Base-by-base conservation (phyloP, 1,284 basidiomycete genomes). In the Mrakiaceae sp. region DNA sequence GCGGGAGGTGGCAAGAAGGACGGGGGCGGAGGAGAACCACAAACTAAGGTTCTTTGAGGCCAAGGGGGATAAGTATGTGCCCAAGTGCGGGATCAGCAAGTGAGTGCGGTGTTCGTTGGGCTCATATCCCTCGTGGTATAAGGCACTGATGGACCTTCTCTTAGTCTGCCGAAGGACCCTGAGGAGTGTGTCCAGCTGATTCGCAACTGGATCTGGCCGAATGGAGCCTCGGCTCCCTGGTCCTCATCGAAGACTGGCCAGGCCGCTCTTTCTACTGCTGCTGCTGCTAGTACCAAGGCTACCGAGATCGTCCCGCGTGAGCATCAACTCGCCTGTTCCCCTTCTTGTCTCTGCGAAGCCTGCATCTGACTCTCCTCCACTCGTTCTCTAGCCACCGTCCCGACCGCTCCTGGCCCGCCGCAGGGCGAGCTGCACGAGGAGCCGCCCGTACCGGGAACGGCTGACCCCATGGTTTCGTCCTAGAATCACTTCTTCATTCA, bases 31-130 rank as follows among this genome's bases (percentile, higher is more conserved):
- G 3, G 80, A 84, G 67, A 79, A 79, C 68, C 85, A 83, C 71
- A 77, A 81, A 39, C 84, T 90, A 47, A 80, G 87, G 66, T 98
- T 88, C 80, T 99, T 99, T 76, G 82, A 85, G 72, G 78, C 82
- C 69, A 77, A 77, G 50, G 83, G 82, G 60, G 84, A 88, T 12
- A 82, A 84, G 71, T 96, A 89, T 87, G 79, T 83, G 70, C 90
- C 91, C 1, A 89, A 86, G 74, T 78, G 95, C 68, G 74, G 72
- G 54, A 69, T 77, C 46, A 75, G 76, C 68, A 78, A 75, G 90
- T 91, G 73, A 69, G 80, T 74, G 16, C 5, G 27, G 40, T 58
- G 16, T n/a, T 60, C 64, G 47, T 57, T 43, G 43, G 43, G 43
- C 65, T 40, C 54, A 48, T 54, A 10, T 44, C 44, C 40, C 43